Conservation (phyloP, 1,284 basidiomycete species). For the Dichomitus squalens region DNA sequence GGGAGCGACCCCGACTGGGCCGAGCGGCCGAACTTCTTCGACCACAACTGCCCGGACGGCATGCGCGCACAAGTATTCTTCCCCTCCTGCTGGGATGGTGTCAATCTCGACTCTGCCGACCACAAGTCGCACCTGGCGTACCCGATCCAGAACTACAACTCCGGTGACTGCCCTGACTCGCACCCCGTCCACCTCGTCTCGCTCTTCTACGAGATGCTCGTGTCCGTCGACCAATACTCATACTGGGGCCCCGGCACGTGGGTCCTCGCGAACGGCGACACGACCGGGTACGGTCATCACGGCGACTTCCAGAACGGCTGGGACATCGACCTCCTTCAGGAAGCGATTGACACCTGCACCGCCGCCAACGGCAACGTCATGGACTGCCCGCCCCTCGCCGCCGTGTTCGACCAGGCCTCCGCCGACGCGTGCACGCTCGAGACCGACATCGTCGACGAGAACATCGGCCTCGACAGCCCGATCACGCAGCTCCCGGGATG, state of each 20-base stretch:
- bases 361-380: slow-evolving; percentile 25
- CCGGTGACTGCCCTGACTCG: slow-evolving; percentile 32
- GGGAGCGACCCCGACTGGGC: slow-evolving; percentile 27
- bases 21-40: slow-evolving; percentile 33
- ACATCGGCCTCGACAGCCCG: slow-evolving; percentile 26
- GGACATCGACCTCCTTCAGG: slow-evolving; percentile 32
- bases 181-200: slow-evolving; percentile 35
- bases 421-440: slow-evolving; percentile 29
- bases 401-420: slow-evolving; percentile 25
- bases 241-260: slow-evolving; percentile 31
- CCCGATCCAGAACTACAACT: slow-evolving; percentile 39
- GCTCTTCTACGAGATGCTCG: slow-evolving; percentile 36
- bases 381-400: slow-evolving; percentile 25
- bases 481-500: slow-evolving; percentile 32
- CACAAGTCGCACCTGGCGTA: slow-evolving; percentile 59
- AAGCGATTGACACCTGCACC: slow-evolving; percentile 33
- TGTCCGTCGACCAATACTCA: slow-evolving; percentile 25
- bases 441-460: slow-evolving; percentile 28
- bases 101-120: slow-evolving; percentile 48
- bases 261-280: slow-evolving; percentile 35
- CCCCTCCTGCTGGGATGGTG: slow-evolving; percentile 47
- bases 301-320: slow-evolving; percentile 39
- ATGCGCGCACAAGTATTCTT: slow-evolving; percentile 48
- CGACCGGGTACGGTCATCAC: slow-evolving; percentile 35
- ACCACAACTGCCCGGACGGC: slow-evolving; percentile 40